Base-by-base conservation (phyloP, 768 basidiomycete genomes). In the Suillus placidus region DNA sequence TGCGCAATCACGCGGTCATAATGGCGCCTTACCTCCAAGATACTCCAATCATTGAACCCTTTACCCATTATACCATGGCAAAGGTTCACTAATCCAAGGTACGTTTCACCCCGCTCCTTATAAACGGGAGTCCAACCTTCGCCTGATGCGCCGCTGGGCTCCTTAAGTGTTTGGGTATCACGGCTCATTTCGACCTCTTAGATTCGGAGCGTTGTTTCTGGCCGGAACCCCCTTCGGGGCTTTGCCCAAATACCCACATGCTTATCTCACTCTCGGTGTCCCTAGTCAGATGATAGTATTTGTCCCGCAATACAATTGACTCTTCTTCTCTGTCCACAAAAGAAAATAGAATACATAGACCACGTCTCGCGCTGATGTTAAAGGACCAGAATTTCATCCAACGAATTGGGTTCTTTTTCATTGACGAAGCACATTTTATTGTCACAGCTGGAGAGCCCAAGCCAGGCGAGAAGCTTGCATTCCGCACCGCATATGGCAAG, bases 11-110 rank as follows among this genome's bases (percentile, higher is more conserved):
- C 52, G 69, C 71, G 0, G 54, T 67, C 10, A 66, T 76, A 9
- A 45, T 77, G 52, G 71, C 74, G 0, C 73, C 71, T 0, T 77
- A 73, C 67, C 70, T 77, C 0, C 74, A 76, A 63, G 42, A 43
- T 1, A 43, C 51, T 14, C 71, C 73, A 8, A 54, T 60, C 1
- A 40, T 73, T 2, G 34, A 54, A 8, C 34, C 49, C 20, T 54
- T 63, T 13, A 54, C 47, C 3, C 30, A 42, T 16, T 69, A 66
- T 6, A 69, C 70, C 0, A 71, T 71, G 68, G 58, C 70, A 42
- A 43, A 60, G 6, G 13, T 64, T 2, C 30, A 35, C 14, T 64
- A 32, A 47, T 13, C 13, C 26, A 62, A 47, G 45, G 30, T 49
- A 20, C 4, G 34, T 62, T 6, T 20, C 0, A n/a, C 49, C 61